A percentile compares a stretch with the other conserved stretches of the same genome.
phyloP scores from a whole-genome alignment of 441 rosid species.

The Gossypium gossypioides region DNA sequence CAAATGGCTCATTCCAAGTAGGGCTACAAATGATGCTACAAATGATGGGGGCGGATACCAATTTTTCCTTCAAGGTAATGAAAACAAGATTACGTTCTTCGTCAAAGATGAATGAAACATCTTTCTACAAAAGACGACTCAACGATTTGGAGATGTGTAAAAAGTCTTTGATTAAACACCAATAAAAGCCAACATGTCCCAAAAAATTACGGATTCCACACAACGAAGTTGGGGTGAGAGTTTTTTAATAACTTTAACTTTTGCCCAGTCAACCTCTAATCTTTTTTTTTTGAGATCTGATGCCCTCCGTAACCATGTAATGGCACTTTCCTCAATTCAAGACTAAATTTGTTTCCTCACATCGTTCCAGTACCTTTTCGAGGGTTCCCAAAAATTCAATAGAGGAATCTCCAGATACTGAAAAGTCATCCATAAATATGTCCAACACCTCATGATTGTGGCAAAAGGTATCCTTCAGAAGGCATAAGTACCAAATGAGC shows the following conservation, averaged over 20 bases:
- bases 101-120: not conserved
- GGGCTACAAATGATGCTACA: not conserved
- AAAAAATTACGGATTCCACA: not conserved
- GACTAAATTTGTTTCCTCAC: not conserved
- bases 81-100: too few species aligned
- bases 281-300: not conserved
- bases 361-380: not conserved
- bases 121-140: not conserved
- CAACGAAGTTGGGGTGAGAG: not conserved
- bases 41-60: not conserved
- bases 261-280: not conserved
- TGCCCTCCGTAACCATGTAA: not conserved
- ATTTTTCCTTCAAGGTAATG: not conserved
- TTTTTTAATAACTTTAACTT: not conserved
- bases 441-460: not conserved
- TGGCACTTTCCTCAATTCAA: too few species aligned
- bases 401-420: not conserved
- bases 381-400: not conserved
- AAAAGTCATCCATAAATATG: not conserved
- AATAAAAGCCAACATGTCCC: not conserved
- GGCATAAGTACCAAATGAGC: not conserved
- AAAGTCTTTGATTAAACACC: not conserved
- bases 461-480: not conserved
- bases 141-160: not conserved
- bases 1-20: not conserved